Conservation (phyloP, 73 alveolate genomes). For the Durusdinium trenchii region DNA sequence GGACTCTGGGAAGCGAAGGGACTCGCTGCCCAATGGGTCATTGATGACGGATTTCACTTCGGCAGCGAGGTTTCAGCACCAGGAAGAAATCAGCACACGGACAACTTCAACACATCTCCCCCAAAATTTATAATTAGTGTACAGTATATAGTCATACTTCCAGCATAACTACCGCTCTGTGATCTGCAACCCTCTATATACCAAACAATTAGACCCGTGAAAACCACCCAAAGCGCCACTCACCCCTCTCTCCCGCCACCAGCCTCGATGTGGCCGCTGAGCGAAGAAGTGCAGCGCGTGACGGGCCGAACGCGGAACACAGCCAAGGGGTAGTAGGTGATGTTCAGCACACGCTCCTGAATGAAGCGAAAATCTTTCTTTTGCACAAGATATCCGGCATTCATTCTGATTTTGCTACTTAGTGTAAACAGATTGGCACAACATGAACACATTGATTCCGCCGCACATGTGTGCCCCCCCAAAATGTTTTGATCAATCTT, state of each 20-base stretch:
- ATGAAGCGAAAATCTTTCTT: background rate
- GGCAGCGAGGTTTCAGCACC: background rate
- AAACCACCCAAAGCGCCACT: background rate
- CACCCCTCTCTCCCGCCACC: background rate
- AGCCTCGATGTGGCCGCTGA: slow-evolving; percentile 99
- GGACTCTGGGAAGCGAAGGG: too few relatives aligned
- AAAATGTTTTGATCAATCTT: too few relatives aligned
- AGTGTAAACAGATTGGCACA: background rate
- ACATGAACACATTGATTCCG: background rate
- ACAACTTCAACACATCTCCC: background rate
- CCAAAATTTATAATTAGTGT: too few relatives aligned
- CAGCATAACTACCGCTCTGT: too few relatives aligned
- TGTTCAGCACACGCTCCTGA: slow-evolving; percentile 97
- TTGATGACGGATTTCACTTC: background rate
- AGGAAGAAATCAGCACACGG: background rate
- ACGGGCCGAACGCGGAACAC: slow-evolving; percentile 99
- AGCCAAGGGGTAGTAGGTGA: slow-evolving; percentile 99
- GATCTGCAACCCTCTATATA: too few relatives aligned
- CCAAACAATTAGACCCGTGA: background rate
- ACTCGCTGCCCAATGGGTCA: too few relatives aligned
- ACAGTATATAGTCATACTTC: too few relatives aligned
- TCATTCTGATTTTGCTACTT: background rate
- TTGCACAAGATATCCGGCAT: background rate
- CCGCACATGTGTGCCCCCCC: background rate
- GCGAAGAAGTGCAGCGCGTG: slow-evolving; percentile 99